Base-by-base conservation (phyloP, 768 basidiomycete genomes). In the Hemileccinum impolitum region DNA sequence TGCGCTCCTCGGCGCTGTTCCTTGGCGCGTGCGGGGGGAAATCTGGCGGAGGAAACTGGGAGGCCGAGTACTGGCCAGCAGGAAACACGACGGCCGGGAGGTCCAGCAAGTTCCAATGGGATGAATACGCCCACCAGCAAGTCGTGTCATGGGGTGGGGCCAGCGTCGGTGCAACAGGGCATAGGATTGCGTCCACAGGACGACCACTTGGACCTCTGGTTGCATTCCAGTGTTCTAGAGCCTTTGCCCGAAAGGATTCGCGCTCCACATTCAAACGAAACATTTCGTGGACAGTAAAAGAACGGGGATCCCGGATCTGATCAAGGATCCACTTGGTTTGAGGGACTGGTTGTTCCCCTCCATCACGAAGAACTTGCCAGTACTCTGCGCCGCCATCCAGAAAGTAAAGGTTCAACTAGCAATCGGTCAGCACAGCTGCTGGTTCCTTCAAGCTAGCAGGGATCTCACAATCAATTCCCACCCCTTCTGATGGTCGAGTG, bases 31-130 rank as follows among this genome's bases (percentile, higher is more conserved):
- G 62, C 31, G 56, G 47, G 50, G 52, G 59, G 48, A 43, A 30
- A 7, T 45, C 47, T 13, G 28, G 45, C 3, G 23, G 21, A n/a
- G 55, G 28, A 36, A 32, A 42, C 42, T 61, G 56, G 44, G 57
- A 59, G 35, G 71, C 63, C 34, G 45, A 58, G 55, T 66, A 60
- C 51, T 67, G 66, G 15, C 72, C 75, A 32, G 70, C 72, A 23
- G 78, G 78, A 62, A 80, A 76, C 4, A 71, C 74, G 17, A 70
- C 72, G 17, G 70, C 71, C 10, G 78, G 70, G 45, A 74, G 75
- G 59, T 80, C 78, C 52, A 73, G 54, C 45, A 80, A 54, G 56
- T 80, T 80, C 76, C 78, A 79, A 54, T 80, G 73, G 2, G 74
- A 73, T 6, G 72, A 74, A 56, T 78, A 79, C 7, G 70, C 68